phyloP scores from a whole-genome alignment of 139 green algal species.

The Zygnema cylindricum region DNA sequence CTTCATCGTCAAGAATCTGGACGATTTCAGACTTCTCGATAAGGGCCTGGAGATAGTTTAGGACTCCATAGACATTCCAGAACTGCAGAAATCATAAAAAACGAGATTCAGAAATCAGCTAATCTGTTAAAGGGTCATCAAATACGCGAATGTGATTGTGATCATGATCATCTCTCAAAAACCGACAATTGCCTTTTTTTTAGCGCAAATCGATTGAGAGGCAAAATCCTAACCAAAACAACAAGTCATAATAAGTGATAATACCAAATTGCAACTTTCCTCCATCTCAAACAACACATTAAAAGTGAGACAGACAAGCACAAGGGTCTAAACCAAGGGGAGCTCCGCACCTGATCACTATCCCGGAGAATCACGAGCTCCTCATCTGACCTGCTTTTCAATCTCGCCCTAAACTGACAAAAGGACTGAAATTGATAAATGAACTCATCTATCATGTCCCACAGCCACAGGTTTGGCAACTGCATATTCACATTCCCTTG shows the following conservation, averaged over 20 bases:
- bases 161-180: no score
- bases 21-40: constrained; percentile 84
- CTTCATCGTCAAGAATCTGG: constrained; percentile 73
- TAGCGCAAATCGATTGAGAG: no score
- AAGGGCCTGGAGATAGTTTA: constrained; percentile 88
- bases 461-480: constrained; percentile 97
- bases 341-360: constrained; percentile 75
- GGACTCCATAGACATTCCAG: constrained; percentile 82
- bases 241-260: no score
- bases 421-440: constrained; percentile 98
- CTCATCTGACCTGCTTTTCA: constrained; percentile 72
- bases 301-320: no score
- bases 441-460: constrained; percentile 99
- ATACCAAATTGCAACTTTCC: no score
- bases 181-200: no score
- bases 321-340: no score
- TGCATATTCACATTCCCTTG: constrained; percentile 96
- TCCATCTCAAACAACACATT: no score
- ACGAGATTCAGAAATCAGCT: no score
- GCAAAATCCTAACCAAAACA: no score
- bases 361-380: constrained; percentile 80
- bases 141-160: no score
- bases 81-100: constrained; percentile 61
- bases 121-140: no score
- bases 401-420: constrained; percentile 83